Percentiles rank a stretch among this genome's conserved stretches.
phyloP scores from a whole-genome alignment of 495 filamentous ascomycete genomes.

The Sporormia fimetaria region DNA sequence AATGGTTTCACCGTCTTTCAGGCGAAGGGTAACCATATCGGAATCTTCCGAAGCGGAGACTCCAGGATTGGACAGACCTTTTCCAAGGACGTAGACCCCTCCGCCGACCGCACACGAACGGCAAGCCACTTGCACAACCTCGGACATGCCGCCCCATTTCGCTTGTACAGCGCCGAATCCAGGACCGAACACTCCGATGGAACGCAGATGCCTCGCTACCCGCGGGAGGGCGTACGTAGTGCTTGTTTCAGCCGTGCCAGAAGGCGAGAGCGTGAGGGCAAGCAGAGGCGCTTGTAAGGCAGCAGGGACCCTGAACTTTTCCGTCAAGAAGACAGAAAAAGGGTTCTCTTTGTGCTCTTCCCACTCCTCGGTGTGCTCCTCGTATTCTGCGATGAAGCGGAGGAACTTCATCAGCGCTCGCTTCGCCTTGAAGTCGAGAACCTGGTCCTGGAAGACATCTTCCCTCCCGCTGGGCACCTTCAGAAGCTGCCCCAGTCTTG shows the following conservation, averaged over 20 bases:
- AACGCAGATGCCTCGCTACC: conserved; percentile 71
- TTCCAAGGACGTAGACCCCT: conserved; percentile 74
- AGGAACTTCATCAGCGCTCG: conserved; percentile 80
- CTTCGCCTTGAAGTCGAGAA: conserved; percentile 64
- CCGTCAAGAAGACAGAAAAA: conserved; percentile 52
- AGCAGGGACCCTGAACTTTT: conserved; percentile 61
- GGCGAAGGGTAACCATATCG: conserved; percentile 34
- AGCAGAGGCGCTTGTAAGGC: conserved; percentile 60
- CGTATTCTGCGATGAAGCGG: conserved; percentile 58
- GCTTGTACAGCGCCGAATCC: conserved; percentile 77
- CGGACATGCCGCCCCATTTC: conserved; percentile 88
- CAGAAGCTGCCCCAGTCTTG: conserved; percentile 1
- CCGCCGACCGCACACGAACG: conserved; percentile 88
- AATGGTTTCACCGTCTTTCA: conserved; percentile 51
- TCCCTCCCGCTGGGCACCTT: conserved; percentile 68
- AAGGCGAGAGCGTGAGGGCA: conserved; percentile 65
- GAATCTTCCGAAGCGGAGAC: not conserved
- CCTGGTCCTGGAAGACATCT: conserved; percentile 67
- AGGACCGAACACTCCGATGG: conserved; percentile 74
- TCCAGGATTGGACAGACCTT: conserved; percentile 39
- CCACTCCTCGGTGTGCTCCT: conserved; percentile 44
- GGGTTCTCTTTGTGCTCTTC: conserved; percentile 36
- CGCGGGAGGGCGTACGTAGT: conserved; percentile 54
- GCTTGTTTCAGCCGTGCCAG: conserved; percentile 43
- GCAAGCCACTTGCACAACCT: conserved; percentile 85